Conservation (phyloP, 257 asterid genomes). For the Pogostemon cablin region DNA sequence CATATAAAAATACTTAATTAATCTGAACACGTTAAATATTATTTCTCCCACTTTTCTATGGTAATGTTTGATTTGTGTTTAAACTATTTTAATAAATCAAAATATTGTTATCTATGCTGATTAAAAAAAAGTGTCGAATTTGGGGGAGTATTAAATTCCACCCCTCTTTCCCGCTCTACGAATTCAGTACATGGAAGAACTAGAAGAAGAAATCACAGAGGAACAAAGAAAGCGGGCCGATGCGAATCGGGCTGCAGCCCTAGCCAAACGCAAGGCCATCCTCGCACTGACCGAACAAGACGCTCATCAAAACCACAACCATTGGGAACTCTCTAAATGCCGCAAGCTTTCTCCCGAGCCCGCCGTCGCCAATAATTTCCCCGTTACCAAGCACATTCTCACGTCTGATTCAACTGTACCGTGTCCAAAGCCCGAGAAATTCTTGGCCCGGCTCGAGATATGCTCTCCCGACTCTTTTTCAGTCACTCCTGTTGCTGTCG, state of each 20-base stretch:
- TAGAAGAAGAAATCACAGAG: conserved; percentile 60
- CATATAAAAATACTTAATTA: too few relatives aligned
- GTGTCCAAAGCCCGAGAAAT: conserved; percentile 43
- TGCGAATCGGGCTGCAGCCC: conserved; percentile 79
- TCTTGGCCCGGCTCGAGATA: conserved; percentile 68
- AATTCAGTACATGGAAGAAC: conserved; percentile 34
- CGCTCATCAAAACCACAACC: conserved; percentile 17
- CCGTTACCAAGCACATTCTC: conserved; percentile 31
- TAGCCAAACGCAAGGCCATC: conserved; percentile 82
- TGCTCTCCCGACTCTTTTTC: conserved; percentile 86
- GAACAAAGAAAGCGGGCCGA: conserved; percentile 80
- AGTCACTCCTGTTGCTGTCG: conserved; percentile 56
- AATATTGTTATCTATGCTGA: too few relatives aligned
- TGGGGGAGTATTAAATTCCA: not conserved
- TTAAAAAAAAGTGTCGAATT: too few relatives aligned
- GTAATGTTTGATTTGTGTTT: too few relatives aligned
- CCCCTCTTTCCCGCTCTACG: conserved; percentile 18
- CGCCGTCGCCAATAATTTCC: conserved; percentile 1
- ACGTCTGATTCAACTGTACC: conserved; percentile 25
- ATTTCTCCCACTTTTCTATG: too few relatives aligned
- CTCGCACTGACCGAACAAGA: conserved; percentile 27
- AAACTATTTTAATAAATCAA: too few relatives aligned
- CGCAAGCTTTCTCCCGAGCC: conserved; percentile 49
- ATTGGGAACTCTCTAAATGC: conserved; percentile 70
- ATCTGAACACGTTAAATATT: too few relatives aligned